A percentile compares a stretch with the other conserved stretches of the same genome.
Conservation (phyloP, 78 protist species). For the Pigoraptor vietnamica region DNA sequence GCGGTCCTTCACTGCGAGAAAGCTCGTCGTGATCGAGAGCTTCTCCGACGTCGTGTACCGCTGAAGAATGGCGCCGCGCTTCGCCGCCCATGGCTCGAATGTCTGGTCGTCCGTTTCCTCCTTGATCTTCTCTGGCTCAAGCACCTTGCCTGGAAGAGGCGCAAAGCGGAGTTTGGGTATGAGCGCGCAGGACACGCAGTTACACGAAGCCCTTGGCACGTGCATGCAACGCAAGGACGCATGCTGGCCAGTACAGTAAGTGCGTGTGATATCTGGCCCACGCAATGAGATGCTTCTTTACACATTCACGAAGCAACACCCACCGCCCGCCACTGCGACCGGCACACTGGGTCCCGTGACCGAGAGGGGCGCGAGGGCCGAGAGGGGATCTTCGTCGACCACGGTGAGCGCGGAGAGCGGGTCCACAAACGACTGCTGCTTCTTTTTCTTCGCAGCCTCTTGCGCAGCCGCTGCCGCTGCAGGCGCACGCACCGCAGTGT, state of each 20-base stretch:
- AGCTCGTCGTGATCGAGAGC: neutral
- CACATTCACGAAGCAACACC: neutral
- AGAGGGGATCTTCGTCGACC: neutral
- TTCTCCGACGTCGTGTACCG: slow-evolving; percentile 15
- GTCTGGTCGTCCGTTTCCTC: neutral
- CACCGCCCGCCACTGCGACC: neutral
- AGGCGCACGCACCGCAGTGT: too few species aligned
- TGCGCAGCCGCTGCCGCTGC: neutral
- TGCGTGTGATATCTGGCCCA: too few species aligned
- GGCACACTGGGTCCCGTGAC: neutral
- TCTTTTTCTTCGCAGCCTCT: neutral
- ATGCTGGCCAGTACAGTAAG: too few species aligned
- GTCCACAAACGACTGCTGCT: neutral
- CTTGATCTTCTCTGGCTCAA: neutral
- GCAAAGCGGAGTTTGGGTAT: too few species aligned
- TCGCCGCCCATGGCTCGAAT: slow-evolving; percentile 17
- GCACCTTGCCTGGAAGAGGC: neutral
- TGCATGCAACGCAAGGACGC: too few species aligned
- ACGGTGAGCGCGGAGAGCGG: neutral
- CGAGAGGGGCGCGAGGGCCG: neutral
- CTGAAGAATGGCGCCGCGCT: neutral
- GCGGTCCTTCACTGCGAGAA: neutral
- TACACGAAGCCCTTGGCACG: too few species aligned
- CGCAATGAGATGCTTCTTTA: too few species aligned
- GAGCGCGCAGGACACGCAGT: too few species aligned